Evolutionary conservation across 768 basidiomycete species (phyloP).

Genomic region (Pleurotus cornucopiae): DNA sequence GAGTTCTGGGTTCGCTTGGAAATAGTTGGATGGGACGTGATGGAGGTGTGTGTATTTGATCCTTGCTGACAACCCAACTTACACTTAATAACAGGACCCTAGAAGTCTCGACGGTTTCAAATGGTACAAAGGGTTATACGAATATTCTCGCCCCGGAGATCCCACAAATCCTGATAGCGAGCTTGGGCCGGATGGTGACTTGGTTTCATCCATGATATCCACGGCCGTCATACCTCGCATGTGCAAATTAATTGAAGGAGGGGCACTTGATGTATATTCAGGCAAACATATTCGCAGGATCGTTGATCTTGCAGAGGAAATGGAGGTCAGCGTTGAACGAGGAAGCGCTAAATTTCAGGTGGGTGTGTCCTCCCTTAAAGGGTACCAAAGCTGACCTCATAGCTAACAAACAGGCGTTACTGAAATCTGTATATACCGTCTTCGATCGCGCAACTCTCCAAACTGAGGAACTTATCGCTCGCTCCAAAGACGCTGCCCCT

Average conservation of each 20-base stretch:
- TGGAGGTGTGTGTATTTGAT: constrained; percentile 50
- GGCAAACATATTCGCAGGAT: constrained; percentile 52
- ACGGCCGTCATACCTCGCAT: constrained; percentile 76
- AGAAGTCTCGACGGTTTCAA: constrained; percentile 70
- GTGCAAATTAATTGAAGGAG: constrained; percentile 69
- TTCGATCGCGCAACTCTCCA: constrained; percentile 58
- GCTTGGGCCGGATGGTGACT: constrained; percentile 79
- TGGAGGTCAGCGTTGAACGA: constrained; percentile 69
- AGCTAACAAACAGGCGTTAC: constrained; percentile 38
- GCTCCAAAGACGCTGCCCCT: constrained; percentile 36
- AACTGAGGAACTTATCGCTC: constrained; percentile 43
- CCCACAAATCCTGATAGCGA: constrained; percentile 40
- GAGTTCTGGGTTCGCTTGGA: constrained; percentile 93
- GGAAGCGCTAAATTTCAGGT: constrained; percentile 67
- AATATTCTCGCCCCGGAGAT: constrained; percentile 61
- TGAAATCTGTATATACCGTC: constrained; percentile 44
- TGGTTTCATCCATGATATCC: constrained; percentile 86
- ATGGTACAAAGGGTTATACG: constrained; percentile 79
- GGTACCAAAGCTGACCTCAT: too few relatives aligned
- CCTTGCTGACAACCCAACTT: constrained; percentile 7
- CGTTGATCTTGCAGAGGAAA: constrained; percentile 75
- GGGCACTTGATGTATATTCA: constrained; percentile 82
- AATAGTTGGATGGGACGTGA: constrained; percentile 82
- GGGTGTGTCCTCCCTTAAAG: constrained; percentile 12
- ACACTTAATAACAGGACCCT: constrained; percentile 33